A percentile compares a stretch with the other conserved stretches of the same genome.
Evolutionary conservation across 768 basidiomycete genomes (phyloP).

Genomic region (Pseudohyphozyma bogoriensis): DNA sequence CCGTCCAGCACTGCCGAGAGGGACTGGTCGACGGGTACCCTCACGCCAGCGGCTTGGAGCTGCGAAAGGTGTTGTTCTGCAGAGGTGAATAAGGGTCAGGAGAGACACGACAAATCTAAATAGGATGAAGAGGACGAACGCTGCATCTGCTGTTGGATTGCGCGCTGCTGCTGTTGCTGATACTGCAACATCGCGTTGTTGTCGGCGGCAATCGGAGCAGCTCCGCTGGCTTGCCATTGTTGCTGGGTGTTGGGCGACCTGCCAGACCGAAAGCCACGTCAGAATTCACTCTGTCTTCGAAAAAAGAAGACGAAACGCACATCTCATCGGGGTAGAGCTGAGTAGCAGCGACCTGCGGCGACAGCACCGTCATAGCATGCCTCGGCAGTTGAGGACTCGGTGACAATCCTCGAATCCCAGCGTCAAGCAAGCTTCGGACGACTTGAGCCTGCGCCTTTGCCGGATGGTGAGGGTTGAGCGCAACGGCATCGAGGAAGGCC

Average conservation of each 20-base stretch:
- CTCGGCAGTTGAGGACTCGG: neutral
- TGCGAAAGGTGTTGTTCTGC: neutral
- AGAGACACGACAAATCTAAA: neutral
- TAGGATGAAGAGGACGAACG: neutral
- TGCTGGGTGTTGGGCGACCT: neutral
- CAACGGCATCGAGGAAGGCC: conserved; percentile 27
- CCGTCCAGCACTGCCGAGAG: conserved; percentile 17
- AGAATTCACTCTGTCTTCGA: neutral
- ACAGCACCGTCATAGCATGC: neutral
- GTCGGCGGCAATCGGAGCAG: too few species aligned
- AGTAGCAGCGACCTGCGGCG: neutral
- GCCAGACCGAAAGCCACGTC: neutral
- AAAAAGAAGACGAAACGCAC: neutral
- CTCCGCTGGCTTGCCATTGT: neutral
- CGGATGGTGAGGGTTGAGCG: conserved; percentile 17
- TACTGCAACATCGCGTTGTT: neutral
- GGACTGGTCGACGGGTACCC: conserved; percentile 25
- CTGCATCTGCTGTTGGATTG: neutral
- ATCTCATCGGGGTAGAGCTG: neutral
- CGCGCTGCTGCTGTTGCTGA: neutral
- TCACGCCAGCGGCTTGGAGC: neutral
- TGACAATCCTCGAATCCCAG: conserved; percentile 13
- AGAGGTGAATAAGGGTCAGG: neutral
- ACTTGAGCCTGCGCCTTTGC: conserved; percentile 19
- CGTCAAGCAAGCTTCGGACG: conserved; percentile 20